Evolutionary conservation across 2,329 filamentous ascomycete species (phyloP), one percentile per base, ranked within the genome.

Genomic region (Daldinia sp.): DNA sequence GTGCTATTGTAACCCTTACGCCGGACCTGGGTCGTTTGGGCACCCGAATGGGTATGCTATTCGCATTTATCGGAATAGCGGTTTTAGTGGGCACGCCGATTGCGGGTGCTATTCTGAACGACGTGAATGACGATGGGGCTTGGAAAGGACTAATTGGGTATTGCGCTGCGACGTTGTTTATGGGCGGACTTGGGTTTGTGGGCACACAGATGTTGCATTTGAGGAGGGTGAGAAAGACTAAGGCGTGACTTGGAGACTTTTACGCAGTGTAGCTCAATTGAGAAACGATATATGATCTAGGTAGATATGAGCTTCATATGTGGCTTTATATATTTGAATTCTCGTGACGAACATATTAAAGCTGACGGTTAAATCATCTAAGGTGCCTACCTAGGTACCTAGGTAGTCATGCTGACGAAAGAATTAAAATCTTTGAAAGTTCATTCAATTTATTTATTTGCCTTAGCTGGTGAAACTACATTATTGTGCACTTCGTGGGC

Each of bases 401-500:
- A n/a, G n/a, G n/a, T n/a, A n/a, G n/a, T n/a, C 2, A 10, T 35
- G 2, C 20, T 23, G 20, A 23, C 20, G 20, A 35, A 35, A 35
- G 33, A 35, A 35, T 9, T 26, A 6, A 9, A 13, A 30, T 28
- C 33, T 9, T 9, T 35, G 10, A 9, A 10, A 9, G 7, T 35
- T 35, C 33, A 35, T 50, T n/a, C 7, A 18, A 6, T 51, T 61
- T 12, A 56, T 56, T 60, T 20, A 58, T 65, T 51, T 64, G 30
- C 26, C 65, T 56, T 50, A 60, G 23, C 4, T 23, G 18, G 20
- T 39, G 33, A 54, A 26, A 37, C 44, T 81, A 93, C 77, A 89
- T 82, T 74, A 96, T 88, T 53, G 82, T 81, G 80, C 93, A 96
- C 77, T 94, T 94, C 58, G 84, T 82, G 35, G 93, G 93, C 74